phyloP scores from a whole-genome alignment of 805 yeast species.

The Yarrowia sp. region DNA sequence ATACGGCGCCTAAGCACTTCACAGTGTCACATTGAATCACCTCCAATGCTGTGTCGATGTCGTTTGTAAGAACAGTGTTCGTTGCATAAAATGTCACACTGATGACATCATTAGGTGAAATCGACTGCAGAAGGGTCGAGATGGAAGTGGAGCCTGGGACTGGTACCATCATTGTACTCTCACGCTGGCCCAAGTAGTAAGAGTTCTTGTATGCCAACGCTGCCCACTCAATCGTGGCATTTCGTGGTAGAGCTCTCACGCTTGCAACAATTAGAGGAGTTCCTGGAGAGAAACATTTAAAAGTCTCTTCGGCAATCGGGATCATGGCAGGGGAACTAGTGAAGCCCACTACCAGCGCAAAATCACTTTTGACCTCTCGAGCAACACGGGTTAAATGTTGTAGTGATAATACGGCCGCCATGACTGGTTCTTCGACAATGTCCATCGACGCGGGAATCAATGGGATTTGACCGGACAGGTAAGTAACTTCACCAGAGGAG shows the following conservation, averaged over 20 bases:
- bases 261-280: not conserved
- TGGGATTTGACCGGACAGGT: conserved; percentile 91
- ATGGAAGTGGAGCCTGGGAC: not conserved
- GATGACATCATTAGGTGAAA: not conserved
- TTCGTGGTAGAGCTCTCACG: not conserved
- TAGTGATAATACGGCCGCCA: not conserved
- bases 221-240: conserved; percentile 13
- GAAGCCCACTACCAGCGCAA: not conserved
- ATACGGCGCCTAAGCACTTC: not conserved
- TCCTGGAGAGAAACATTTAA: not conserved
- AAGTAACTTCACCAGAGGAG: conserved; percentile 48
- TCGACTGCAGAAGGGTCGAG: not conserved
- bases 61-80: not conserved
- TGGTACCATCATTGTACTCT: not conserved
- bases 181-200: not conserved
- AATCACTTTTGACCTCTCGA: not conserved
- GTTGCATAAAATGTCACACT: not conserved
- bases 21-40: not conserved
- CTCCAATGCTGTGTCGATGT: not conserved
- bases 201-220: not conserved
- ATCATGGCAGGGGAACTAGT: not conserved
- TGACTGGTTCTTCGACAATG: conserved; percentile 36
- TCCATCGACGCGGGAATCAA: conserved; percentile 70
- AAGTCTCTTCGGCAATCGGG: not conserved
- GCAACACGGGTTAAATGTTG: conserved; percentile 13